phyloP scores from a whole-genome alignment of 306 rosid species.

The Medicago ruthenica region DNA sequence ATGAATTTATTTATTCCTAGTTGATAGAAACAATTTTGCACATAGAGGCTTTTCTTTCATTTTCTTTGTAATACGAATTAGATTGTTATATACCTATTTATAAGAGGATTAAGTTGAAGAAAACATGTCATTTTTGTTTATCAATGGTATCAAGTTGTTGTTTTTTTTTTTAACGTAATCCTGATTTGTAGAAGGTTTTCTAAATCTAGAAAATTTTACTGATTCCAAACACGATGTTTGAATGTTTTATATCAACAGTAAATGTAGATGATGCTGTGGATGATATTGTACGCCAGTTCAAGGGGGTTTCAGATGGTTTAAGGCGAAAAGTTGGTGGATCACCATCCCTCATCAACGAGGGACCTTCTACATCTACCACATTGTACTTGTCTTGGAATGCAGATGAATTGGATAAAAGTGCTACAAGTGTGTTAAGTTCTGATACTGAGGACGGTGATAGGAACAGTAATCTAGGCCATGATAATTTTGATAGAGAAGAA shows the following conservation, averaged over 20 bases:
- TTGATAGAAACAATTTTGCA: conserved; percentile 30
- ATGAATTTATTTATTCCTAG: conserved; percentile 2
- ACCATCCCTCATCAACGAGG: conserved; percentile 51
- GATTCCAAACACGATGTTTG: conserved; percentile 29
- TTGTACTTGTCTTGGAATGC: conserved; percentile 57
- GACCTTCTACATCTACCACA: conserved; percentile 50
- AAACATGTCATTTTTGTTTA: conserved; percentile 16
- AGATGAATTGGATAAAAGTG: conserved; percentile 62
- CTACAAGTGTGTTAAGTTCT: conserved; percentile 62
- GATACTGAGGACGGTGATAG: conserved; percentile 68
- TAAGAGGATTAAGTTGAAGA: conserved; percentile 19
- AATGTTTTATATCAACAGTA: conserved; percentile 56
- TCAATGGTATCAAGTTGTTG: conserved; percentile 7
- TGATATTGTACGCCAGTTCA: conserved; percentile 92
- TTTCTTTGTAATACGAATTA: conserved; percentile 25
- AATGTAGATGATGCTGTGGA: conserved; percentile 96
- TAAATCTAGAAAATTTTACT: neutral
- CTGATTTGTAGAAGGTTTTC: conserved; percentile 3
- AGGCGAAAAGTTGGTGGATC: conserved; percentile 74
- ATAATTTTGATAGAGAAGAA: conserved; percentile 47
- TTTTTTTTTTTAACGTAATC: conserved; percentile 14
- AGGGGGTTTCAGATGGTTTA: conserved; percentile 94
- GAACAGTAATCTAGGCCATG: conserved; percentile 46
- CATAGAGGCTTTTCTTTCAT: conserved; percentile 25
- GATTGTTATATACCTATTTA: conserved; percentile 7